Evolutionary conservation across 2,329 filamentous ascomycete species (phyloP).

Genomic region (Hypoxylon sp.): DNA sequence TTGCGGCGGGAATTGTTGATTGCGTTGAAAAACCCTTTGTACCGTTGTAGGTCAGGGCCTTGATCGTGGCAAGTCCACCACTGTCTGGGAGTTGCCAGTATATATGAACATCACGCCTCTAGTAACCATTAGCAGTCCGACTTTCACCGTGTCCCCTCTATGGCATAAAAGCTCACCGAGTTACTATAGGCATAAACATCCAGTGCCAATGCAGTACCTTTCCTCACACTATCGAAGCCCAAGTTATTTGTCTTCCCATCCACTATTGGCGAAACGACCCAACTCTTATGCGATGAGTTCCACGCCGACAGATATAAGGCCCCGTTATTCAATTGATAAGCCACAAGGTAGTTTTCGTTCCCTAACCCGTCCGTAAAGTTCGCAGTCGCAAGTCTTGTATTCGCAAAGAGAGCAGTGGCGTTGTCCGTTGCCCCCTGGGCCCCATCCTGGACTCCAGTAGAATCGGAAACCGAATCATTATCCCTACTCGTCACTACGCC

Average conservation of each 20-base stretch:
- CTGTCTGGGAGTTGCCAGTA: constrained; percentile 48
- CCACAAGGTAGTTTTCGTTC: constrained; percentile 49
- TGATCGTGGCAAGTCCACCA: constrained; percentile 43
- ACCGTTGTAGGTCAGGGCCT: constrained; percentile 42
- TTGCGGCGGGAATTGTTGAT: constrained; percentile 26
- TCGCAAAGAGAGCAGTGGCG: constrained; percentile 24
- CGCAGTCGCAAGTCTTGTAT: constrained; percentile 48
- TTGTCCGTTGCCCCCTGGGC: constrained; percentile 6
- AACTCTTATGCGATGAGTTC: constrained; percentile 48
- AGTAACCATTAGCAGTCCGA: constrained; percentile 17
- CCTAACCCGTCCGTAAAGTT: constrained; percentile 51
- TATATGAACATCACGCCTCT: constrained; percentile 44
- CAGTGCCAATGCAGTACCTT: constrained; percentile 43
- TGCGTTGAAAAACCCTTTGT: constrained; percentile 41
- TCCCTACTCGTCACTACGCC: constrained; percentile 33
- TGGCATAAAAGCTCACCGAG: constrained; percentile 27
- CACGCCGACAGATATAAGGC: constrained; percentile 51
- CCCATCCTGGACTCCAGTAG: constrained; percentile 1
- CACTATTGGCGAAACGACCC: constrained; percentile 50
- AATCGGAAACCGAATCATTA: constrained; percentile 1
- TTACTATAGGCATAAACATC: constrained; percentile 35
- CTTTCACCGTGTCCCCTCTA: not conserved
- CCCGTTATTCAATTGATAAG: constrained; percentile 50
- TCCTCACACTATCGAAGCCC: constrained; percentile 37
- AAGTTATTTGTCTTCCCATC: constrained; percentile 46